Evolutionary conservation across 2,329 filamentous ascomycete genomes (phyloP).

Genomic region (Davidsoniella australis): DNA sequence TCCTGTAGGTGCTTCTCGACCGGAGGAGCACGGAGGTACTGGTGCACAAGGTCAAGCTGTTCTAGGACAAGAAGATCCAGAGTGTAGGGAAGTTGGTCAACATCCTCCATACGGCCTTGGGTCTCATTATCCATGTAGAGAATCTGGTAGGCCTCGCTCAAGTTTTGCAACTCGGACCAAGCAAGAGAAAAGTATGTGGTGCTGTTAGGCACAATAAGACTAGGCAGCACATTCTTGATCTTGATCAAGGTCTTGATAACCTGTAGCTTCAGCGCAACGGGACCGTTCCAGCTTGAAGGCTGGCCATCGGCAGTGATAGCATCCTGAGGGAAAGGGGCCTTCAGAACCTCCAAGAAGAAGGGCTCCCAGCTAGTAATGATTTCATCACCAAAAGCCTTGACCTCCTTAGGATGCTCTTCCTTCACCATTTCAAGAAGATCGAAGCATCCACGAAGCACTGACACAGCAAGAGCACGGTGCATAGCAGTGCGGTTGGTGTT

Average conservation of each 20-base stretch:
- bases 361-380: slow-evolving; percentile 71
- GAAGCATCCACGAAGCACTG: slow-evolving; percentile 80
- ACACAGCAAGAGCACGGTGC: slow-evolving; percentile 70
- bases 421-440: slow-evolving; percentile 94
- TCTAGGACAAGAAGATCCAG: slow-evolving; percentile 87
- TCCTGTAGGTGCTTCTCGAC: slow-evolving; percentile 79
- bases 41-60: slow-evolving; percentile 87
- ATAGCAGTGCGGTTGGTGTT: slow-evolving; percentile 57
- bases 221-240: slow-evolving; percentile 68
- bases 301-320: slow-evolving; percentile 27
- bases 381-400: slow-evolving; percentile 80
- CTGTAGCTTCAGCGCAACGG: slow-evolving; percentile 78
- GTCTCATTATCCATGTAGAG: slow-evolving; percentile 76
- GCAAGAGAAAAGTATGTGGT: slow-evolving; percentile 68
- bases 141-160: slow-evolving; percentile 57
- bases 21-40: slow-evolving; percentile 71
- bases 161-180: slow-evolving; percentile 68
- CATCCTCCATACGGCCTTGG: slow-evolving; percentile 77
- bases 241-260: slow-evolving; percentile 88
- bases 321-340: slow-evolving; percentile 54
- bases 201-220: slow-evolving; percentile 67
- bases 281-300: slow-evolving; percentile 58
- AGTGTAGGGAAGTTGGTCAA: slow-evolving; percentile 83
- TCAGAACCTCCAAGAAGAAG: slow-evolving; percentile 69
- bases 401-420: slow-evolving; percentile 73